Conservation (phyloP, 1,139 yeast genomes). For the Geotrichum bryndzae region DNA sequence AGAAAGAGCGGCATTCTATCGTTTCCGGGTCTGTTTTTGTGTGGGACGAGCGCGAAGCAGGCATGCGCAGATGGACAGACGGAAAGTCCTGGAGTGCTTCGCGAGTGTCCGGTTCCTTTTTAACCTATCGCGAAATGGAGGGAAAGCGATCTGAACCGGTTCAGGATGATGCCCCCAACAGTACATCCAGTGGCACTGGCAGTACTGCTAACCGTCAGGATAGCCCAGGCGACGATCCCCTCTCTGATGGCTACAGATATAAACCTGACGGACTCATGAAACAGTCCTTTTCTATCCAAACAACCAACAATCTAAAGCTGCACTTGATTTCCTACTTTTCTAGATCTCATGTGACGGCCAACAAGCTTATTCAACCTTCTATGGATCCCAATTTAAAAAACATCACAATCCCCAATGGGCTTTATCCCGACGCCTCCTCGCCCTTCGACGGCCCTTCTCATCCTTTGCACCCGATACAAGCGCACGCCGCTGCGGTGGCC, state of each 20-base stretch:
- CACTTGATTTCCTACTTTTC: constrained; percentile 54
- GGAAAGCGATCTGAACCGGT: constrained; percentile 25
- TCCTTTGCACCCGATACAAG: constrained; percentile 1
- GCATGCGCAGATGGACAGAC: constrained; percentile 74
- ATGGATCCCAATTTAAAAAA: constrained; percentile 36
- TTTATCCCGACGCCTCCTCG: constrained; percentile 38
- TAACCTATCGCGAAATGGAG: constrained; percentile 60
- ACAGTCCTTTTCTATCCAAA: constrained; percentile 53
- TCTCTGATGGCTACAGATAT: constrained; percentile 33
- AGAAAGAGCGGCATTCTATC: constrained; percentile 49
- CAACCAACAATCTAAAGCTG: constrained; percentile 47
- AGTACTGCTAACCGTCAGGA: background rate
- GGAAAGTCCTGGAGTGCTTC: constrained; percentile 68
- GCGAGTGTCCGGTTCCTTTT: constrained; percentile 58
- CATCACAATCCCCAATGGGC: constrained; percentile 36
- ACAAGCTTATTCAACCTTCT: constrained; percentile 38
- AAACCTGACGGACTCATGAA: constrained; percentile 51
- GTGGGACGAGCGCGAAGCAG: constrained; percentile 68
- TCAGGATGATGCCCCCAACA: constrained; percentile 4
- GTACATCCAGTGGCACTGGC: background rate
- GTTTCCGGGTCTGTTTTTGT: constrained; percentile 57
- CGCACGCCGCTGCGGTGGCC: background rate
- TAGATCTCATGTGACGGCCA: constrained; percentile 28
- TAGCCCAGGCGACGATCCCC: constrained; percentile 1
- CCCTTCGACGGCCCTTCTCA: constrained; percentile 13